Evolutionary conservation across 129 eudicot genomes (phyloP).

Genomic region (Scalesia atractyloides): DNA sequence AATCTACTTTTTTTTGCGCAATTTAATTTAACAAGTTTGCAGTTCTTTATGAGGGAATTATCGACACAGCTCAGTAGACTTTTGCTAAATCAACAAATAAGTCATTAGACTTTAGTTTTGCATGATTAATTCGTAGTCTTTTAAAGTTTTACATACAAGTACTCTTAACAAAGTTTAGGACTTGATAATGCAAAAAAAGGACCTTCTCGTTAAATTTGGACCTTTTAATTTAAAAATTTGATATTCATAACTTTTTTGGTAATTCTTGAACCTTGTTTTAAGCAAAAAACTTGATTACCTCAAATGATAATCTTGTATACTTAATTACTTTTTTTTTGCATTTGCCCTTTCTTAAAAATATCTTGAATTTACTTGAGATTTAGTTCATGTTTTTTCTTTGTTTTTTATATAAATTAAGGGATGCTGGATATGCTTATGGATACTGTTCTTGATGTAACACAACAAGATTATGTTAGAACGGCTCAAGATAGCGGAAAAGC

Average conservation of each 20-base stretch:
- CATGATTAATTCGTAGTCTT: too few relatives aligned
- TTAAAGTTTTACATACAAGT: too few relatives aligned
- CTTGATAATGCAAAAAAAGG: background rate
- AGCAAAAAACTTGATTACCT: too few relatives aligned
- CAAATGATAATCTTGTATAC: too few relatives aligned
- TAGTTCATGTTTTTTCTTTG: background rate
- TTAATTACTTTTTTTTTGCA: too few relatives aligned
- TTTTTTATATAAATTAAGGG: conserved; percentile 40
- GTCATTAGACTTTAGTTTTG: too few relatives aligned
- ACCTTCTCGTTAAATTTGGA: background rate
- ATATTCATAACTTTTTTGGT: too few relatives aligned
- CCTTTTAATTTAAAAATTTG: background rate
- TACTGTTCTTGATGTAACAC: conserved; percentile 81
- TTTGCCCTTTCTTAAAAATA: background rate
- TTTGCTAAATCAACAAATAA: too few relatives aligned
- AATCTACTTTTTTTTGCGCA: too few relatives aligned
- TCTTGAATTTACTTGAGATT: background rate
- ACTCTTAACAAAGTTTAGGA: background rate
- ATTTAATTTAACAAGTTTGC: background rate
- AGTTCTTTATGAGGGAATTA: background rate
- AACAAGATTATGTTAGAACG: conserved; percentile 89
- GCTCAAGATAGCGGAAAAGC: conserved; percentile 97
- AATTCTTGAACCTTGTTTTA: too few relatives aligned
- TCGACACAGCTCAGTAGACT: background rate
- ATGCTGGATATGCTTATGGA: conserved; percentile 94